Conservation (phyloP, 192 early-diverging fungal genomes). For the Gigaspora rosea region DNA sequence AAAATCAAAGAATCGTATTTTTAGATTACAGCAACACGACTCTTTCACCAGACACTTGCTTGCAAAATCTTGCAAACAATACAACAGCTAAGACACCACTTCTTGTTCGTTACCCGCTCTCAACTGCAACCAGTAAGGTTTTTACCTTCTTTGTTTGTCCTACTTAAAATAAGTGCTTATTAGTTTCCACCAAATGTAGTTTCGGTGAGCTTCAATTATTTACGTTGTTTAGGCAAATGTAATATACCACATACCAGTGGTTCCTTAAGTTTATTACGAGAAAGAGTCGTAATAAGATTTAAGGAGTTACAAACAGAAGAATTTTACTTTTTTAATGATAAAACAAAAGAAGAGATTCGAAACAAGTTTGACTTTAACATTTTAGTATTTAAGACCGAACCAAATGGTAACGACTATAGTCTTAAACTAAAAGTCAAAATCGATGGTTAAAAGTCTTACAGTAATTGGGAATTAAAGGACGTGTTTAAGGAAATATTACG, state of each 20-base stretch:
- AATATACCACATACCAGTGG: slow-evolving; percentile 26
- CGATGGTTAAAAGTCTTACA: slow-evolving; percentile 15
- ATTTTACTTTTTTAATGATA: slow-evolving; percentile 16
- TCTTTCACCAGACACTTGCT: background rate
- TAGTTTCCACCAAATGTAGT: slow-evolving; percentile 26
- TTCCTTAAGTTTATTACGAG: slow-evolving; percentile 10
- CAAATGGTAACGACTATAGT: background rate
- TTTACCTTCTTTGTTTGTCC: slow-evolving; percentile 17
- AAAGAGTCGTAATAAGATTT: background rate
- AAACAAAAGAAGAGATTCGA: background rate
- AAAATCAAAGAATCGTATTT: slow-evolving; percentile 1
- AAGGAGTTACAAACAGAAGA: background rate
- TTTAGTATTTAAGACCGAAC: slow-evolving; percentile 9
- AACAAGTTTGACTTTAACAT: background rate
- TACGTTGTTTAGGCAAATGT: background rate
- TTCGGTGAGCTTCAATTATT: background rate
- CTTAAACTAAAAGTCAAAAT: slow-evolving; percentile 17
- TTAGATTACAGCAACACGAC: slow-evolving; percentile 4
- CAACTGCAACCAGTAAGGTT: slow-evolving; percentile 8
- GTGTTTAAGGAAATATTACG: slow-evolving; percentile 20
- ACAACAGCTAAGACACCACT: background rate
- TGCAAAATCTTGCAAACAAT: background rate
- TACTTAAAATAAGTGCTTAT: slow-evolving; percentile 27
- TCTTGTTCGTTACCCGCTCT: slow-evolving; percentile 20
- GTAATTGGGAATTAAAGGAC: slow-evolving; percentile 10